These are phyloP conservation scores for Neolentinus lepideus DNA, from an alignment of 1,284 basidiomycete species.

Conservation along the genomic window DNA sequence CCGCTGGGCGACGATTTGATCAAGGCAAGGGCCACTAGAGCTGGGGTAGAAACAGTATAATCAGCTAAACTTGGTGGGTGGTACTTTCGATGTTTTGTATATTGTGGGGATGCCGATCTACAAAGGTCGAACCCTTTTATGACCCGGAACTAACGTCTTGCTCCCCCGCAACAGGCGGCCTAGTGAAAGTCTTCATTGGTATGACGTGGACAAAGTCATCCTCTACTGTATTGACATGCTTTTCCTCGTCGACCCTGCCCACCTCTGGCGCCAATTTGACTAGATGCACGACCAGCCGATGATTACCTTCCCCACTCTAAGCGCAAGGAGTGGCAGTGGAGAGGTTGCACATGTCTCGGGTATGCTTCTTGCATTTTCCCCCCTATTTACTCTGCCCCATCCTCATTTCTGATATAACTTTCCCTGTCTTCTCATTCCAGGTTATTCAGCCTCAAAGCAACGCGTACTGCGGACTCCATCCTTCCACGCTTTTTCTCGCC, in stretches of 20 bases:
- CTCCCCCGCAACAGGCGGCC: slow-evolving; percentile 2
- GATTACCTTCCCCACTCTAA: slow-evolving; percentile 6
- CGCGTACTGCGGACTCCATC: slow-evolving; percentile 3
- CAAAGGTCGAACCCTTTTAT: background rate
- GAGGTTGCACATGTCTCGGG: slow-evolving; percentile 7
- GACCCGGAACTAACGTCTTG: background rate
- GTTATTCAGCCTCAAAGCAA: slow-evolving; percentile 4
- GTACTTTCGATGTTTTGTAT: background rate
- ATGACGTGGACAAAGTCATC: slow-evolving; percentile 7
- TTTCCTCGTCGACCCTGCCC: slow-evolving; percentile 8
- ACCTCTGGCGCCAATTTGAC: slow-evolving; percentile 9
- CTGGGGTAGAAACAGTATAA: slow-evolving; percentile 4
- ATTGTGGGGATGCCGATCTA: no score
- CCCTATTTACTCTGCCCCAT: background rate
- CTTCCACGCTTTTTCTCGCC: slow-evolving; percentile 3
- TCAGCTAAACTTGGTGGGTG: slow-evolving; percentile 1
- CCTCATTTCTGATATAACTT: background rate
- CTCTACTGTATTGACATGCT: slow-evolving; percentile 10
- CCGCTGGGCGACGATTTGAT: slow-evolving; percentile 1
- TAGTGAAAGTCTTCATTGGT: slow-evolving; percentile 8
- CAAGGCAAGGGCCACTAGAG: slow-evolving; percentile 1
- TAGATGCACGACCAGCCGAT: slow-evolving; percentile 3
- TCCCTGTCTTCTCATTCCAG: background rate
- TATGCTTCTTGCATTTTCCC: background rate
- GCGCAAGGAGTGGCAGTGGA: background rate